Percentiles rank a stretch among this genome's conserved stretches.
These are phyloP conservation scores for Talaromyces proteolyticus DNA, from an alignment of 495 filamentous ascomycete species.

Conservation along the genomic window DNA sequence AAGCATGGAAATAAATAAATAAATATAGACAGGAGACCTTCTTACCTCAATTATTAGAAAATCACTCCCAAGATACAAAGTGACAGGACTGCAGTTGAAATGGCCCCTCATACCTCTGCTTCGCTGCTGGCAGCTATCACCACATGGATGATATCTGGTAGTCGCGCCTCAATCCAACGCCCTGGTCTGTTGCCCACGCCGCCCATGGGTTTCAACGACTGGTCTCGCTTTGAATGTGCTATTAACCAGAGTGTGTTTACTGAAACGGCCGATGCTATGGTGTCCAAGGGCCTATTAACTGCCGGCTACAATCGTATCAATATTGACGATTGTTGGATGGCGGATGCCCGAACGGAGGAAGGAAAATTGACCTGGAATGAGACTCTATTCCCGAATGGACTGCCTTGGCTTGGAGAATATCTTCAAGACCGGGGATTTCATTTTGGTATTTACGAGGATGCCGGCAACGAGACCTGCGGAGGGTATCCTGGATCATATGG, in stretches of 20 bases:
- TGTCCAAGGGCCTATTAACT: constrained; percentile 24
- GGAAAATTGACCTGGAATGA: constrained; percentile 30
- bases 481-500: constrained; percentile 31
- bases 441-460: constrained; percentile 35
- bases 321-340: constrained; percentile 39
- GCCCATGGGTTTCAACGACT: constrained; percentile 42
- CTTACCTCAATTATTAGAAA: not conserved
- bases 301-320: constrained; percentile 37
- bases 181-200: constrained; percentile 17
- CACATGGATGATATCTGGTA: not conserved
- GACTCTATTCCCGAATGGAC: constrained; percentile 28
- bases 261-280: constrained; percentile 31
- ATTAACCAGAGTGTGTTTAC: constrained; percentile 38
- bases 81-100: too few species aligned
- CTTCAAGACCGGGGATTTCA: constrained; percentile 24
- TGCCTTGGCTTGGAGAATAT: constrained; percentile 33
- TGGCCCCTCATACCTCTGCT: not conserved
- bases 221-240: constrained; percentile 34
- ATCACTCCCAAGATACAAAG: not conserved
- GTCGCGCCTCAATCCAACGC: constrained; percentile 2
- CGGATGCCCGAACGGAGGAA: constrained; percentile 17
- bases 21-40: not conserved
- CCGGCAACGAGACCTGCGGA: constrained; percentile 34
- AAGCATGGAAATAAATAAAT: not conserved
- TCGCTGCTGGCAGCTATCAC: not conserved